A percentile compares a stretch with the other conserved stretches of the same genome.
Evolutionary conservation across 768 basidiomycete genomes (phyloP).

Genomic region (Lactarius deliciosus): DNA sequence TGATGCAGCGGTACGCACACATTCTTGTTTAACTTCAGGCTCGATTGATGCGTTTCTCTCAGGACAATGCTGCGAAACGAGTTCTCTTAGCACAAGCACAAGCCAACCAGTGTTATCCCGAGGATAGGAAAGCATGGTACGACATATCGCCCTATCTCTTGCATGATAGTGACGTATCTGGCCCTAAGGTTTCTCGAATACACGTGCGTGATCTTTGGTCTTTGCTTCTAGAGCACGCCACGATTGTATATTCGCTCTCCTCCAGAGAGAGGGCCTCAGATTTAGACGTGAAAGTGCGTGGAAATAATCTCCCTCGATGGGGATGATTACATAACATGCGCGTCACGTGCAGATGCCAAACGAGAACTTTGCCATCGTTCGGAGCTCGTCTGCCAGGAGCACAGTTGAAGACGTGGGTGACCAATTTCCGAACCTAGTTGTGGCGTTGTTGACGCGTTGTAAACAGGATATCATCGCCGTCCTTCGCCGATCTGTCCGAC

Average conservation of each 20-base stretch:
- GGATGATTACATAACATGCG: neutral
- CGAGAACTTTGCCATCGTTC: conserved; percentile 14
- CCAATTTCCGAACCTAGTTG: neutral
- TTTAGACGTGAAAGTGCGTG: conserved; percentile 14
- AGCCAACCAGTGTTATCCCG: conserved; percentile 12
- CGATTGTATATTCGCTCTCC: neutral
- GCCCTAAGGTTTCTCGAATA: conserved; percentile 8
- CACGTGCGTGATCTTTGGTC: conserved; percentile 2
- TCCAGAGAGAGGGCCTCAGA: conserved; percentile 9
- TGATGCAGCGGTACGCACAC: conserved; percentile 14
- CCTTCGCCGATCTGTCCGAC: conserved; percentile 18
- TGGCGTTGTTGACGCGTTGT: neutral
- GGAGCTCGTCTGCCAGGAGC: conserved; percentile 5
- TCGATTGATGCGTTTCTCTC: neutral
- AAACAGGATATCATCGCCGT: conserved; percentile 17
- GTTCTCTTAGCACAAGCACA: conserved; percentile 11
- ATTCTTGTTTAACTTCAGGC: neutral
- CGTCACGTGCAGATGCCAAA: conserved; percentile 18
- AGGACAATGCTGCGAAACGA: conserved; percentile 14
- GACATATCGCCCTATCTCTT: neutral
- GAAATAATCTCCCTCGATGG: neutral
- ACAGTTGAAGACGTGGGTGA: conserved; percentile 13
- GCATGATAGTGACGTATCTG: neutral
- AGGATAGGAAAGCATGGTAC: conserved; percentile 17
- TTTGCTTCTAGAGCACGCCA: neutral